Evolutionary conservation across 2,329 filamentous ascomycete genomes (phyloP).

Genomic region (Pseudogymnoascus sp.): DNA sequence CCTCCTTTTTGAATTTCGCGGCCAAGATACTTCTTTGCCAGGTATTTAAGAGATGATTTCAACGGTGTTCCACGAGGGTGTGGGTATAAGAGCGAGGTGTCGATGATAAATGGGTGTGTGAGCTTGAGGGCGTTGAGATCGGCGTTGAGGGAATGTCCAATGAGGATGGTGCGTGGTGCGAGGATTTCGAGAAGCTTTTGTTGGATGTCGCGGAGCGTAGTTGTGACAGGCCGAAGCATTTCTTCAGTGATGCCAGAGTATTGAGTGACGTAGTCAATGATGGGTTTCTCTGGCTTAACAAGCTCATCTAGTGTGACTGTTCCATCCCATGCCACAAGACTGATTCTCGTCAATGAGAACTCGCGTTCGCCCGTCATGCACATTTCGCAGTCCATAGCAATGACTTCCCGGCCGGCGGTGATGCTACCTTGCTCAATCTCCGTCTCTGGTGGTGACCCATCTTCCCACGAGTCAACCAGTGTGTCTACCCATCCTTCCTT

Average conservation of each 20-base stretch:
- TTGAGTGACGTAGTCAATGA: constrained; percentile 81
- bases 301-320: constrained; percentile 77
- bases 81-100: constrained; percentile 83
- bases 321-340: constrained; percentile 79
- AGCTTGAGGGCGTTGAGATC: constrained; percentile 78
- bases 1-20: constrained; percentile 79
- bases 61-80: constrained; percentile 83
- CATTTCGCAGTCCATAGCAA: constrained; percentile 96
- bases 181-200: constrained; percentile 64
- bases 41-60: constrained; percentile 84
- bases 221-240: constrained; percentile 76
- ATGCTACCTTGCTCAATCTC: constrained; percentile 75
- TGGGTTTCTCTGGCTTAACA: constrained; percentile 81
- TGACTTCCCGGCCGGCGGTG: constrained; percentile 69
- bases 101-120: constrained; percentile 86
- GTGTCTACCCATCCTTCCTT: constrained; percentile 78
- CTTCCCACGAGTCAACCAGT: constrained; percentile 54
- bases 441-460: constrained; percentile 58
- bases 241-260: constrained; percentile 88
- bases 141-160: constrained; percentile 76
- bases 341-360: constrained; percentile 82
- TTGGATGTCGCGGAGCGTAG: constrained; percentile 77
- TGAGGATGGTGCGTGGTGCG: constrained; percentile 61
- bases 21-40: constrained; percentile 75
- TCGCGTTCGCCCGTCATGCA: constrained; percentile 75